Percentiles rank a stretch among this genome's conserved stretches.
Evolutionary conservation across 768 basidiomycete genomes (phyloP).

Genomic region (Auricularia auricula-judae): DNA sequence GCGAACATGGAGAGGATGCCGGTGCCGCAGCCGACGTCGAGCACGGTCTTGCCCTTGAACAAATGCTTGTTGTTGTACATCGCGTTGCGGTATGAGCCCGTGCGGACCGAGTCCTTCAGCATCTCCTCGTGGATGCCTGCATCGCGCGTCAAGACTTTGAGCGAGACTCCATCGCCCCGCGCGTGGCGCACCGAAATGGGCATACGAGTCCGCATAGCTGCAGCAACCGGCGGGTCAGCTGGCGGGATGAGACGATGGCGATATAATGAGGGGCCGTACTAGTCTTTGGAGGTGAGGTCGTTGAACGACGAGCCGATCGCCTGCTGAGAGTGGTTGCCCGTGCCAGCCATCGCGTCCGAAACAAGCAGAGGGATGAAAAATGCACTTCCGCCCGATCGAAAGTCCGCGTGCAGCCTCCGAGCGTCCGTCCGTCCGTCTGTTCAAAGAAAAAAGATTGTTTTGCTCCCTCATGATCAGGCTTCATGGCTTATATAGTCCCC

Average conservation of each 20-base stretch:
- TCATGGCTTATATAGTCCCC: too few species aligned
- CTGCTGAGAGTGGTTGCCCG: background rate
- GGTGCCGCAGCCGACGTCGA: constrained; percentile 98
- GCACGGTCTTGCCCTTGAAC: constrained; percentile 93
- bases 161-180: background rate
- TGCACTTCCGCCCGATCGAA: background rate
- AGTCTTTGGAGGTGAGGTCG: constrained; percentile 1
- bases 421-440: too few species aligned
- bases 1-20: constrained; percentile 98
- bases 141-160: background rate
- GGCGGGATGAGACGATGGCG: background rate
- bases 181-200: constrained; percentile 67
- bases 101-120: constrained; percentile 94
- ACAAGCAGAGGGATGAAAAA: background rate
- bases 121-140: constrained; percentile 98
- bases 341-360: background rate
- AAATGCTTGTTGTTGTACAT: constrained; percentile 91
- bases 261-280: background rate
- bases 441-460: too few species aligned
- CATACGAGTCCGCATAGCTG: constrained; percentile 94
- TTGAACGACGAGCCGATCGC: background rate
- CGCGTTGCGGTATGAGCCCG: constrained; percentile 86
- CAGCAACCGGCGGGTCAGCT: background rate
- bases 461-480: too few species aligned
- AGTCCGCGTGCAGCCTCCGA: too few species aligned